Evolutionary conservation across 768 basidiomycete genomes (phyloP), one percentile per base, ranked within the genome.

Genomic region (Boletus insuetus): DNA sequence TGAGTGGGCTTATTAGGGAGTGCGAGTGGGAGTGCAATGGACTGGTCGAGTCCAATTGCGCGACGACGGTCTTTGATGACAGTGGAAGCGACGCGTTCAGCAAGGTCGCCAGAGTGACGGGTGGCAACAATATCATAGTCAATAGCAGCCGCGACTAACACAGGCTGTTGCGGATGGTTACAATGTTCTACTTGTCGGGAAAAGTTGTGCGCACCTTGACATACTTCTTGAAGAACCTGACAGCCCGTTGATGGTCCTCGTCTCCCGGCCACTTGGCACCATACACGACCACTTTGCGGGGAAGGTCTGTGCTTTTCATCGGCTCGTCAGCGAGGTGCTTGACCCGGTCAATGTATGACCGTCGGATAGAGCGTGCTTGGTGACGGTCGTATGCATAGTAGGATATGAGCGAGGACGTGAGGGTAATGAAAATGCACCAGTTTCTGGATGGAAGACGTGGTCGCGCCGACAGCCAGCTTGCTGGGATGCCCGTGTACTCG

Each of bases 261-360:
- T 99, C 97, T 26, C 90, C 94, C 0, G 95, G 95, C 85, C 94
- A 97, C 71, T 90, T 91, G 26, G 84, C 82, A 34, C 88, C 92
- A 63, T 91, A 92, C 19, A 98, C 94, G 9, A 79, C 86, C 54
- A 97, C 85, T 66, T 86, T 90, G 34, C 94, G 82, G 6, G 89
- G 84, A 48, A 79, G 73, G 19, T 84, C 91, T 61, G 86, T 69
- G 10, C 82, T 79, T 53, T 79, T 80, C 61, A 90, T 70, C 0
- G 84, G 81, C 61, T 84, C 80, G 55, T 91, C 83, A 3, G 88
- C 81, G n/a, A 93, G 74, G 58, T 86, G 79, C 65, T 84, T 81
- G 58, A 99, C 96, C 51, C 82, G 84, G 62, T 86, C 85, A 24
- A 90, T 73, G 68, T 96, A 98, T 48, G 83, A 79, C 64, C 86